Base-by-base conservation (phyloP, 305 asterid species). In the Caryopteris hybrid region DNA sequence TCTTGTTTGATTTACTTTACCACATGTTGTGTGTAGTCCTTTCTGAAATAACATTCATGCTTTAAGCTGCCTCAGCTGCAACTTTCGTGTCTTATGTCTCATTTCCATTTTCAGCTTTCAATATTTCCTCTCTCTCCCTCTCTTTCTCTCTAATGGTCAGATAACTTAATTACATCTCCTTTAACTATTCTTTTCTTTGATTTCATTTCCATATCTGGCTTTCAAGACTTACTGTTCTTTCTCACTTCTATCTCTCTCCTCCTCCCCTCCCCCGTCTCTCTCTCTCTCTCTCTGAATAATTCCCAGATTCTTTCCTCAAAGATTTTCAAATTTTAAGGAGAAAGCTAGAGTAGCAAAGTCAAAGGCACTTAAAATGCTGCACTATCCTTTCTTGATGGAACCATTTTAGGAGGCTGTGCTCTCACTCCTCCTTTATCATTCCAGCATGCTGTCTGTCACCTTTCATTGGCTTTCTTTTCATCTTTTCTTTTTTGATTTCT, bases 1-100 rank as follows among this genome's bases (percentile, higher is more conserved):
- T 56, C 25, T 65, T 65, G 22, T 34, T 36, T 8, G 14, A 43
- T 61, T 9, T 62, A 42, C 16, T 53, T 31, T 52, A 9, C 16
- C 52, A 14, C 31, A 56, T 22, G 21, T 31, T 45, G 9, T 68
- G 68, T 61, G 67, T 39, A 13, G 75, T 78, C 83, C 48, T 22
- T 18, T 66, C 79, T 22, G 67, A 51, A 27, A 59, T 20, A 65
- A 52, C 63, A 52, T 53, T 66, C 20, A 58, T 59, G 69, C 62
- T 64, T 57, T 50, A 61, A 69, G n/a, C 21, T 14, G 21, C 69
- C 59, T 61, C 46, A 8, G 29, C 47, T 46, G 46, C 9, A n/a
- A 4, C 21, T 5, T 63, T 54, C 61, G 63, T 71, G 51, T 61
- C 29, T 53, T 29, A 43, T 4, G 2, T 48, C 48, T 22, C 10